A percentile compares a stretch with the other conserved stretches of the same genome.
These are phyloP conservation scores for Eutrema japonicum DNA, from an alignment of 345 rosid genomes.

Conservation along the genomic window DNA sequence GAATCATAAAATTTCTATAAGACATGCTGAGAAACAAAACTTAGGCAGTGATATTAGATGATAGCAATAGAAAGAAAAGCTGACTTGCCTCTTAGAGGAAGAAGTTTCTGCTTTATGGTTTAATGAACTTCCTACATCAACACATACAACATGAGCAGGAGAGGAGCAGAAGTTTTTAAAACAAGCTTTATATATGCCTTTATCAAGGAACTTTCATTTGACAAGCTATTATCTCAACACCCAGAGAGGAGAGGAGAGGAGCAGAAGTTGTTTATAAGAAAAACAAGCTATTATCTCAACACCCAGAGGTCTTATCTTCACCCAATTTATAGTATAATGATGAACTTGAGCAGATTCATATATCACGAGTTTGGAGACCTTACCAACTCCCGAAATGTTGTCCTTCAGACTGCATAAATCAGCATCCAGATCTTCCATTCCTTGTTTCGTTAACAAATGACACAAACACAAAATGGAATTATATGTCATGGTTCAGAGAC, in stretches of 20 bases:
- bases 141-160: conserved; percentile 32
- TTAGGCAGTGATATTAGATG: conserved; percentile 8
- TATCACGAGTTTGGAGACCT: conserved; percentile 37
- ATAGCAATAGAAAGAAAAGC: conserved; percentile 21
- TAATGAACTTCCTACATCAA: conserved; percentile 53
- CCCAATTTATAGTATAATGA: background rate
- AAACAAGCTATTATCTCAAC: background rate
- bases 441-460: conserved; percentile 36
- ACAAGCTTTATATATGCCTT: no score
- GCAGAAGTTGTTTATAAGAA: background rate
- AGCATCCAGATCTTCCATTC: conserved; percentile 29
- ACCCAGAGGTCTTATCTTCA: conserved; percentile 17
- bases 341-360: conserved; percentile 3
- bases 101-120: conserved; percentile 45
- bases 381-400: conserved; percentile 47
- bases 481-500: conserved; percentile 19
- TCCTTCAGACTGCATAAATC: conserved; percentile 28
- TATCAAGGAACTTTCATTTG: no score
- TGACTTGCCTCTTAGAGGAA: conserved; percentile 57
- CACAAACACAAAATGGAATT: conserved; percentile 8
- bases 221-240: no score
- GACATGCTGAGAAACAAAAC: conserved; percentile 20
- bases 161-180: background rate
- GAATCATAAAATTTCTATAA: conserved; percentile 30
- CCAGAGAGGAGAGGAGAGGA: no score